These are phyloP conservation scores for Aureobasidium sp. DNA, from an alignment of 2,329 filamentous ascomycete species.

Conservation along the genomic window DNA sequence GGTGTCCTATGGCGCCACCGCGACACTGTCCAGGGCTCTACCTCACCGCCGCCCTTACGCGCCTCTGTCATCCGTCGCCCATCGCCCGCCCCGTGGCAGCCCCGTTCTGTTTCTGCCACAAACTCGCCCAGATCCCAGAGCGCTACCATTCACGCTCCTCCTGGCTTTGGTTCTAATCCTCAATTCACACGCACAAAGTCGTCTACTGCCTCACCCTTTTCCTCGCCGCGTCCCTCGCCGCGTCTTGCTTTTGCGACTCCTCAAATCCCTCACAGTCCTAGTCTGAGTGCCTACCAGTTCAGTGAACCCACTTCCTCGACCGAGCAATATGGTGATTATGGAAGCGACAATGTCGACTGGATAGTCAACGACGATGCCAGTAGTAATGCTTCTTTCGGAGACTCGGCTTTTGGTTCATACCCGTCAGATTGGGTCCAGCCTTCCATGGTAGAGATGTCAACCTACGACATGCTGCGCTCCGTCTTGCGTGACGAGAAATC, in stretches of 20 bases:
- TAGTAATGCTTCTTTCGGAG: constrained; percentile 69
- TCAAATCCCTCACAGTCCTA: constrained; percentile 87
- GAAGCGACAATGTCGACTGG: constrained; percentile 95
- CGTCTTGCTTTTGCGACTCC: constrained; percentile 85
- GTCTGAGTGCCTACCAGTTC: constrained; percentile 91
- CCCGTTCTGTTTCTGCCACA: constrained; percentile 64
- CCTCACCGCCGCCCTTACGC: constrained; percentile 76
- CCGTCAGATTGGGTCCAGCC: constrained; percentile 70
- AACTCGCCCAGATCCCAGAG: constrained; percentile 73
- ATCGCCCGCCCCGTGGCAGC: constrained; percentile 90
- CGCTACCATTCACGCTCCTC: constrained; percentile 75
- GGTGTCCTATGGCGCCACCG: constrained; percentile 85
- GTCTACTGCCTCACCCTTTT: constrained; percentile 78
- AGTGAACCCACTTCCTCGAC: constrained; percentile 73
- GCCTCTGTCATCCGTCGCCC: constrained; percentile 84
- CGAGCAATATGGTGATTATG: constrained; percentile 85
- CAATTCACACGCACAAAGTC: constrained; percentile 72
- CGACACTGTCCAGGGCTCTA: constrained; percentile 50
- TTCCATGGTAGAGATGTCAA: constrained; percentile 82
- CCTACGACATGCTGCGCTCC: constrained; percentile 94
- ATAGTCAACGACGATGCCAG: constrained; percentile 76
- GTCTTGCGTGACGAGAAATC: constrained; percentile 83
- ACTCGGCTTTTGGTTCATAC: constrained; percentile 52
- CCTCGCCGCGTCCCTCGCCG: constrained; percentile 86
- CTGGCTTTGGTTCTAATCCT: constrained; percentile 66